These are phyloP conservation scores for Aegle marmelos DNA, from an alignment of 345 rosid species.

Conservation along the genomic window DNA sequence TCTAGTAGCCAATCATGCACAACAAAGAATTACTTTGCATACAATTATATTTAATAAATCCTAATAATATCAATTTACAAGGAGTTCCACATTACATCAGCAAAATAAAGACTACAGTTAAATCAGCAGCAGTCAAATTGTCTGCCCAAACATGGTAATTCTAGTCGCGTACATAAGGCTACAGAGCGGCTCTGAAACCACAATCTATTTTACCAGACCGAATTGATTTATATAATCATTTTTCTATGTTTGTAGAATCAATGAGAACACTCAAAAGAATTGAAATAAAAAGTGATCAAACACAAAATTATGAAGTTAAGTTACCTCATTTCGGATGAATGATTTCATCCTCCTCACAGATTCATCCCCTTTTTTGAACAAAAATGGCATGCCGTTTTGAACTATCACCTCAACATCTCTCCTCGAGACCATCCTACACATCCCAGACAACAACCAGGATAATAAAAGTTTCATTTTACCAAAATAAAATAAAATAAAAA, in stretches of 20 bases:
- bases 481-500: not conserved
- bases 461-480: not conserved
- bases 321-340: slow-evolving; percentile 41
- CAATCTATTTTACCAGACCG: not conserved
- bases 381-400: slow-evolving; percentile 50
- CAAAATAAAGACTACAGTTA: not conserved
- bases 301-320: not conserved
- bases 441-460: not conserved
- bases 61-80: not conserved
- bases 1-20: not conserved
- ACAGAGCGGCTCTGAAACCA: not conserved
- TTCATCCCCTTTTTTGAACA: slow-evolving; percentile 58
- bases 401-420: slow-evolving; percentile 66
- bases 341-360: slow-evolving; percentile 56
- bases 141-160: not conserved
- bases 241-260: not conserved
- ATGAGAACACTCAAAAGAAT: not conserved
- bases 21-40: not conserved
- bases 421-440: slow-evolving; percentile 60
- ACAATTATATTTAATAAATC: not conserved
- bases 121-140: not conserved
- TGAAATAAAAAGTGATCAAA: not conserved
- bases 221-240: not conserved
- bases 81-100: not conserved
- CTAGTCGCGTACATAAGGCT: not conserved